Evolutionary conservation across 805 yeast species (phyloP).

Genomic region (Yamadazyma paraphyllophila): DNA sequence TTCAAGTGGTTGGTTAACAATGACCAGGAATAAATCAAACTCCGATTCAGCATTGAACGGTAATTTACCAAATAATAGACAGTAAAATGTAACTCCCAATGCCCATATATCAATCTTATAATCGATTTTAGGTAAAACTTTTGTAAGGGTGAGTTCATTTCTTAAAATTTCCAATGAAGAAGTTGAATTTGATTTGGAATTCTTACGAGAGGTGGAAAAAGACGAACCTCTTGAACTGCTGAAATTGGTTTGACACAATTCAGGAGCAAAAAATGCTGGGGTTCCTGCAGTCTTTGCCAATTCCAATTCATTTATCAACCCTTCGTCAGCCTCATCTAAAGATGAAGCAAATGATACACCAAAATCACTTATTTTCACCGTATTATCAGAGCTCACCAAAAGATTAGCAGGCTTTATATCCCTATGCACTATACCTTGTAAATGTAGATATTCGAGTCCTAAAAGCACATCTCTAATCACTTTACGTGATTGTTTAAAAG

Average conservation of each 20-base stretch:
- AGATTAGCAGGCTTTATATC: slow-evolving; percentile 95
- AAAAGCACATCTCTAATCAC: slow-evolving; percentile 79
- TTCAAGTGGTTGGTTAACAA: slow-evolving; percentile 57
- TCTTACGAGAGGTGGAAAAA: background rate
- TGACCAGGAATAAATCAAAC: slow-evolving; percentile 79
- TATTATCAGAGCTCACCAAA: slow-evolving; percentile 63
- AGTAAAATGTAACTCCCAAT: slow-evolving; percentile 85
- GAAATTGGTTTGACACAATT: slow-evolving; percentile 67
- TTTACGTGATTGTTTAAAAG: slow-evolving; percentile 63
- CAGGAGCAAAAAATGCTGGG: slow-evolving; percentile 96
- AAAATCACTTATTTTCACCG: slow-evolving; percentile 92
- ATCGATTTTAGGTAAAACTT: slow-evolving; percentile 53
- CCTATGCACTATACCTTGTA: slow-evolving; percentile 88
- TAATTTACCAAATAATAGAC: slow-evolving; percentile 80
- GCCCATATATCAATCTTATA: slow-evolving; percentile 97
- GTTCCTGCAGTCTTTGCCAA: slow-evolving; percentile 96
- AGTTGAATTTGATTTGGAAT: slow-evolving; percentile 15
- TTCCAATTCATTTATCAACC: slow-evolving; percentile 58
- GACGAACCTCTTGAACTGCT: slow-evolving; percentile 14
- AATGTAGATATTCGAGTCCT: slow-evolving; percentile 88
- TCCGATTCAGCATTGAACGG: slow-evolving; percentile 90
- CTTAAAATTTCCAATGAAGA: slow-evolving; percentile 22
- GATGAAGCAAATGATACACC: slow-evolving; percentile 82
- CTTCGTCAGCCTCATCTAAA: slow-evolving; percentile 44
- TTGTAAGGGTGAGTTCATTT: slow-evolving; percentile 20